Base-by-base conservation (phyloP, 1,284 basidiomycete genomes). In the Papiliotrema flavescens region DNA sequence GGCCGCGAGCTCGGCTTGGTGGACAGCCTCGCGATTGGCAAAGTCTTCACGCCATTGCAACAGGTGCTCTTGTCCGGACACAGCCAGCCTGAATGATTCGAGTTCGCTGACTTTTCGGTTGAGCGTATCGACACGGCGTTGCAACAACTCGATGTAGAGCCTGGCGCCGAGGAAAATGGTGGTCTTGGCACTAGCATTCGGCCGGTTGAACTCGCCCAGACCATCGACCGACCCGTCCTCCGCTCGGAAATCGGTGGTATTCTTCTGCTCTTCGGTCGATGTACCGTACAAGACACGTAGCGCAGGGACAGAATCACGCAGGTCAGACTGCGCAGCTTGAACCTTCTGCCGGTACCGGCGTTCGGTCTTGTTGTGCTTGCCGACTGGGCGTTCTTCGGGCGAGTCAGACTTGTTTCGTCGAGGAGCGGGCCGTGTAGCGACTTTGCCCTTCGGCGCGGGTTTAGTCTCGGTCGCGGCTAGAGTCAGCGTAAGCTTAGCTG, bases 341-440 rank as follows among this genome's bases (percentile, higher is more conserved):
- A 77, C 75, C 60, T 77, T 77, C 51, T 71, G 70, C 28, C 75
- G 71, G 54, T 77, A 77, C 28, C 74, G 64, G 23, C 74, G 57
- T 59, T 77, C 75, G 9, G 74, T 76, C 64, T 76, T 77, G 67
- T 77, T 77, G 63, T 77, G 75, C 55, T 75, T 75, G 26, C 73
- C 73, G 3, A 71, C 69, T 8, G 65, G n/a, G 13, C 47, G 45
- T n/a, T 41, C 51, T 45, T 42, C 35, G 8, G 32, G 34, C 32
- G 47, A 20, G n/a, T 20, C 34, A 22, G 20, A 23, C 22, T 49
- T 49, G 47, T 32, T n/a, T 2, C 35, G 47, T 9, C 8, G 15
- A 20, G 49, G 4, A 22, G 39, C n/a, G 6, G 37, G 17, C 9
- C 14, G n/a, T 24, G 17, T 24, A 47, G 24, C 9, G 44, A 24